Base-by-base conservation (phyloP, 495 filamentous ascomycete species). In the Penicillium simplicissimum region DNA sequence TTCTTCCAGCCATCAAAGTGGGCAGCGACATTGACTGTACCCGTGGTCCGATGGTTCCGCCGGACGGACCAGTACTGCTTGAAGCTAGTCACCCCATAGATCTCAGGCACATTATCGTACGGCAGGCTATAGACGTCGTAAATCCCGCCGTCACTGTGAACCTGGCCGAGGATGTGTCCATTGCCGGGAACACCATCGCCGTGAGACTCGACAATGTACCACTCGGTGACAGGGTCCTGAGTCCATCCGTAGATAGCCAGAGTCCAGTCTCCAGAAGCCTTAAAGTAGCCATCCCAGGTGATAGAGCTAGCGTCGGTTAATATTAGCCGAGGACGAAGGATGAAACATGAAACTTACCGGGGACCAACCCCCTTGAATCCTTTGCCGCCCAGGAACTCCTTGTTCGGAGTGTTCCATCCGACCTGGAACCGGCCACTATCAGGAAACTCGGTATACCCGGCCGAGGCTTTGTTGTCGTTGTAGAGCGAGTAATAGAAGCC, bases 401-500 rank as follows among this genome's bases (percentile, higher is more conserved):
- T 35, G n/a, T 35, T 34, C 4, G 28, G 21, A 15, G 33, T 33
- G n/a, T 35, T 15, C 49, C 49, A 53, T n/a, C 49, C 25, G 8
- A 53, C 8, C 19, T 53, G 13, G 49, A 53, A 53, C 13, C 19
- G 13, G 25, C 49, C 49, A 53, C 49, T 53, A 35, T 53, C 21
- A 2, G 49, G 13, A 8, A 8, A 53, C n/a, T 53, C 49, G n/a
- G 49, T 53, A 28, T 53, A 53, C 13, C 49, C 49, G 25, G 33
- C 33, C 7, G 28, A 15, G 13, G 25, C 49, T 25, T 19, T 19
- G 28, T 53, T 53, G 49, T 33, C 49, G 33, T 53, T 53, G 49
- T 53, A 53, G 33, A 53, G 28, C 14, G 49, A 53, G 49, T 33
- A 53, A 35, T 53, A 53, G n/a, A 53, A 53, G 6, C 49, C 49